These are phyloP conservation scores for Colletotrichum tanaceti DNA, from an alignment of 2,329 filamentous ascomycete genomes.

Conservation along the genomic window DNA sequence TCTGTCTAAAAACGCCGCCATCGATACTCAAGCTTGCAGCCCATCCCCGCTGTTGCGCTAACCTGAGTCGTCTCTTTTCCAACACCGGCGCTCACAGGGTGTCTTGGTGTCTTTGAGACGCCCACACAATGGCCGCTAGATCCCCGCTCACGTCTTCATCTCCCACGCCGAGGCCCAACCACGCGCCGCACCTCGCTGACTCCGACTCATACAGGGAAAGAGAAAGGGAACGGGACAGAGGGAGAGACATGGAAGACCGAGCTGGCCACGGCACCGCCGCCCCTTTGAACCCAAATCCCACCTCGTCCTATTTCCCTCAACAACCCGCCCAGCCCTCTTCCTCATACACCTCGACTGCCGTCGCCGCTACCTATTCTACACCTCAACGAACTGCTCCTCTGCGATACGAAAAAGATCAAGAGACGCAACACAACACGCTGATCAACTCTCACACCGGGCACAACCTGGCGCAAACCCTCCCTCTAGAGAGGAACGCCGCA, in stretches of 20 bases:
- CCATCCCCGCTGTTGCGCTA: conserved; percentile 17
- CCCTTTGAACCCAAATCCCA: conserved; percentile 32
- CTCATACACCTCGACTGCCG: conserved; percentile 3
- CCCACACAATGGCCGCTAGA: conserved; percentile 29
- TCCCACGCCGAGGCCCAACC: conserved; percentile 16
- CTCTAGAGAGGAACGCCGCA: conserved; percentile 8
- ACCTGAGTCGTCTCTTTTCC: conserved; percentile 3
- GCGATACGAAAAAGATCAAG: conserved; percentile 30
- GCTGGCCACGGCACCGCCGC: conserved; percentile 6
- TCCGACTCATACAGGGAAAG: conserved; percentile 20
- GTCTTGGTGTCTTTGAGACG: conserved; percentile 20
- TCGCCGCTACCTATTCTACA: conserved; percentile 4
- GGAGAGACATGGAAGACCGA: conserved; percentile 14
- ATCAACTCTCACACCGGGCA: conserved; percentile 39
- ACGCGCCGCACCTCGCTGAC: conserved; percentile 21
- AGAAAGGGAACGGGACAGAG: conserved; percentile 22
- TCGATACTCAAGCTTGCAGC: conserved; percentile 1
- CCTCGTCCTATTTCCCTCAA: conserved; percentile 36
- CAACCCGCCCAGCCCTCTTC: conserved; percentile 16
- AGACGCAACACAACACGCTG: conserved; percentile 41
- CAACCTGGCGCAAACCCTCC: neutral
- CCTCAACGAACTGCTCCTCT: conserved; percentile 1
- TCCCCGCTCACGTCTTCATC: conserved; percentile 33
- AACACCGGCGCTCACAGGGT: neutral
- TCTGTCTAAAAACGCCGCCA: conserved; percentile 21